Percentiles rank a stretch among this genome's conserved stretches.
phyloP scores from a whole-genome alignment of 768 basidiomycete species.

The Termitomyces sp. region DNA sequence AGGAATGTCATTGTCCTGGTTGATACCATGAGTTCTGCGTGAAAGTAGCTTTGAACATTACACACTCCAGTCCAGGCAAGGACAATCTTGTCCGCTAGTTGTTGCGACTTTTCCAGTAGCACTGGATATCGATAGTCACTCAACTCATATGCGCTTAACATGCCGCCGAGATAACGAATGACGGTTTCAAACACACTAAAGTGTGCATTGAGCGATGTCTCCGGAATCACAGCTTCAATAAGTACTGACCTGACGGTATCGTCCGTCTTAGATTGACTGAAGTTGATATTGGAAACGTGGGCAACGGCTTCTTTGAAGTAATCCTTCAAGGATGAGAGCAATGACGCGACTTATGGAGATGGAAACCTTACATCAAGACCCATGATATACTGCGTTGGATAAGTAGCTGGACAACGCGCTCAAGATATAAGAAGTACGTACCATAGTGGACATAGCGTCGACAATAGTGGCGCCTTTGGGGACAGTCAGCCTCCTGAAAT shows the following conservation, averaged over 20 bases:
- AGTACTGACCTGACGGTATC: conserved; percentile 20
- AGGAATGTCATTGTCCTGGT: conserved; percentile 36
- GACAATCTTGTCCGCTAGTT: conserved; percentile 59
- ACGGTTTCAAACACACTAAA: conserved; percentile 70
- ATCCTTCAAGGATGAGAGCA: conserved; percentile 21
- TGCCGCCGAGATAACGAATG: conserved; percentile 68
- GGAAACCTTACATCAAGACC: conserved; percentile 30
- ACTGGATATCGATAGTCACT: conserved; percentile 44
- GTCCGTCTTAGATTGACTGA: conserved; percentile 34
- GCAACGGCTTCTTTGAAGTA: conserved; percentile 44
- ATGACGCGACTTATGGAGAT: neutral
- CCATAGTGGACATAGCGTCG: conserved; percentile 52
- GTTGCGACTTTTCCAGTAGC: conserved; percentile 56
- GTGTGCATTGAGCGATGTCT: neutral
- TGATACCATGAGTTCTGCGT: neutral
- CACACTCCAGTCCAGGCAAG: conserved; percentile 58
- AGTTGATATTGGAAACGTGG: conserved; percentile 44
- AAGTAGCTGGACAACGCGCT: neutral
- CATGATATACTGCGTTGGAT: conserved; percentile 40
- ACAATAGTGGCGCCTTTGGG: conserved; percentile 46
- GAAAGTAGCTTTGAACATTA: conserved; percentile 1
- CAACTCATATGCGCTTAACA: conserved; percentile 70
- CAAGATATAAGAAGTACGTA: conserved; percentile 15
- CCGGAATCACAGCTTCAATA: neutral
- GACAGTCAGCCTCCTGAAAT: neutral